Conservation (phyloP, 805 yeast genomes). For the Saccharomycopsis schoenii region DNA sequence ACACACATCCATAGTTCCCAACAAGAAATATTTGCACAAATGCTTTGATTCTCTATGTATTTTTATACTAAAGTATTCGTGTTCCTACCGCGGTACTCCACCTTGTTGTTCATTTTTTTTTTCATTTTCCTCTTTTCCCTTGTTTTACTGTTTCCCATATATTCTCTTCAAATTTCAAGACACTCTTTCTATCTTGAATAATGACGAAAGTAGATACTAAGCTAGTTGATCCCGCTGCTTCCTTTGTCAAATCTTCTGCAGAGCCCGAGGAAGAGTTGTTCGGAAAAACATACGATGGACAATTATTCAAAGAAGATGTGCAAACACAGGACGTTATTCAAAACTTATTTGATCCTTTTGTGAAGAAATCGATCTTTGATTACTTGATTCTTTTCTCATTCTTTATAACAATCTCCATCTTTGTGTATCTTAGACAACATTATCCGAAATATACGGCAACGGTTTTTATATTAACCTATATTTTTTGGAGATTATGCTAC, state of each 20-base stretch:
- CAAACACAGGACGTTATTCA: conserved; percentile 78
- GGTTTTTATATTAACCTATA: conserved; percentile 44
- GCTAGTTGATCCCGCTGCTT: not conserved
- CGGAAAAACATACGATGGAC: conserved; percentile 38
- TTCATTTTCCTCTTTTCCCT: not conserved
- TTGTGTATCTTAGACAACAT: conserved; percentile 22
- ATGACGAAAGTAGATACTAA: not conserved
- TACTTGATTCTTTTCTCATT: conserved; percentile 42
- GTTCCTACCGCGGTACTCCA: not conserved
- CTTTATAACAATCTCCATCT: conserved; percentile 27
- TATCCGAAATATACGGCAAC: conserved; percentile 17
- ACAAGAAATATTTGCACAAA: not conserved
- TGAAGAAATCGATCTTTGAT: conserved; percentile 60
- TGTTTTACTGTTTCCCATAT: too few species aligned
- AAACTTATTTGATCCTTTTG: conserved; percentile 66
- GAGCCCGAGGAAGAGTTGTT: not conserved
- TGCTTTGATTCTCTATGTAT: not conserved
- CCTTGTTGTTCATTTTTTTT: not conserved
- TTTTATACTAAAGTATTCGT: not conserved
- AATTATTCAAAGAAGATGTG: conserved; percentile 33
- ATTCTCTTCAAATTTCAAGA: not conserved
- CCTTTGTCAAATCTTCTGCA: not conserved
- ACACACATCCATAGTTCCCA: not conserved
- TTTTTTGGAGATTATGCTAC: conserved; percentile 68
- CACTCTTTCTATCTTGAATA: not conserved